Evolutionary conservation across 306 rosid genomes (phyloP).

Genomic region (Quillaja saponaria): DNA sequence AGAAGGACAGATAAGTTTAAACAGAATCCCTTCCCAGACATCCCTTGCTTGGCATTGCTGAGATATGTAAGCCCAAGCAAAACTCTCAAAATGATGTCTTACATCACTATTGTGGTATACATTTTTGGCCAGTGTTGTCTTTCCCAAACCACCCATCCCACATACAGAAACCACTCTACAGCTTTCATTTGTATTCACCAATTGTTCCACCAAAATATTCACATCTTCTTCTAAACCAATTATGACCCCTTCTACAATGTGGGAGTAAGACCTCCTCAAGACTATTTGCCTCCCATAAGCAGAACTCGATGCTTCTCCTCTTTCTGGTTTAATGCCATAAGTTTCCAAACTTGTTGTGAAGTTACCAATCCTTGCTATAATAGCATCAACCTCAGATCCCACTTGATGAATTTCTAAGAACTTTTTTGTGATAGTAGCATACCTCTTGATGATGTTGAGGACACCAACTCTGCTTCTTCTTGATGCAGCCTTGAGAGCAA

Average conservation of each 20-base stretch:
- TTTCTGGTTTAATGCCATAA: constrained; percentile 34
- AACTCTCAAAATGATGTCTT: constrained; percentile 36
- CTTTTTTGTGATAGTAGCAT: constrained; percentile 13
- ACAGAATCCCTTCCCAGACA: constrained; percentile 49
- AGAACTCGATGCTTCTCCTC: constrained; percentile 34
- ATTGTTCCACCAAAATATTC: constrained; percentile 20
- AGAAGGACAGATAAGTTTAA: constrained; percentile 36
- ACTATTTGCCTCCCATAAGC: constrained; percentile 28
- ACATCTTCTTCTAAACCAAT: constrained; percentile 52
- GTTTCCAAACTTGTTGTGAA: constrained; percentile 18
- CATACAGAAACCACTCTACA: constrained; percentile 46
- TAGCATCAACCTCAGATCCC: constrained; percentile 35
- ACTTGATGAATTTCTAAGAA: constrained; percentile 25
- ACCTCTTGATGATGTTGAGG: constrained; percentile 30
- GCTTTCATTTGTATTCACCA: constrained; percentile 28
- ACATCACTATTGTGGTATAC: constrained; percentile 37
- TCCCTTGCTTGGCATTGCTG: constrained; percentile 57
- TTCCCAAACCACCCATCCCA: constrained; percentile 70
- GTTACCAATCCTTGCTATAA: constrained; percentile 27
- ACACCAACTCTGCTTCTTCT: constrained; percentile 26
- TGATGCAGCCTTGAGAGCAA: constrained; percentile 31
- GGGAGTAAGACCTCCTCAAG: constrained; percentile 50
- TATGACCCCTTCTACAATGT: constrained; percentile 47
- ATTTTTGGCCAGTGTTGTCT: constrained; percentile 57
- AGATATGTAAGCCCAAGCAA: constrained; percentile 60